Evolutionary conservation across 306 rosid genomes (phyloP), one percentile per base, ranked within the genome.

Genomic region (Notholithocarpus densiflorus): DNA sequence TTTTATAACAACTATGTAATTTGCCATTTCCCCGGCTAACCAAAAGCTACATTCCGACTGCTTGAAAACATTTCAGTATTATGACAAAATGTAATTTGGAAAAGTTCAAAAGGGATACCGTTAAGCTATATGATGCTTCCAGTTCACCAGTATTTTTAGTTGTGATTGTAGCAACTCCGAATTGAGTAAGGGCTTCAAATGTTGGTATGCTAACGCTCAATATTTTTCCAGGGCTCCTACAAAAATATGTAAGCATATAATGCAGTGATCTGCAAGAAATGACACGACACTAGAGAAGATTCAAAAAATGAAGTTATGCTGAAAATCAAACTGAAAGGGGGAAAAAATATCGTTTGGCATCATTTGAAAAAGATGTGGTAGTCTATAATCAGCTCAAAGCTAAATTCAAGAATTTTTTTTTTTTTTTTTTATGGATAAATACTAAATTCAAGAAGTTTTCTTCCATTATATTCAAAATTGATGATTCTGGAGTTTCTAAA

Each of bases 61-160:
- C 32, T 55, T 18, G 48, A 73, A 24, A 62, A 18, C 13, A 68
- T 32, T 32, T 19, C 66, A 60, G 15, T 19, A 19, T 68, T 68
- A 68, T 68, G 45, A 34, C 53, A 19, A 61, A 55, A 73, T 60
- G 21, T 52, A 71, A 76, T 31, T 32, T 32, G 78, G 71, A 65
- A 53, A 83, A 40, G 75, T 66, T 71, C 74, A 76, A 78, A 56
- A 73, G 81, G 7, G 60, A 59, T 92, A 92, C 97, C 97, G 98
- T 94, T 80, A 94, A 90, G 79, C 97, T 83, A 87, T 94, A 94
- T 43, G 98, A 94, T 74, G 97, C 98, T 91, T 92, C 98, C 79
- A 94, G 82, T 85, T 91, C 97, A 84, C 97, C 97, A 60, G 87
- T 94, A 82, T 94, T 94, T 79, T 89, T 91, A 15, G 97, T 82